Base-by-base conservation (phyloP, 2,329 filamentous ascomycete genomes). In the Acrocalymma vagum region DNA sequence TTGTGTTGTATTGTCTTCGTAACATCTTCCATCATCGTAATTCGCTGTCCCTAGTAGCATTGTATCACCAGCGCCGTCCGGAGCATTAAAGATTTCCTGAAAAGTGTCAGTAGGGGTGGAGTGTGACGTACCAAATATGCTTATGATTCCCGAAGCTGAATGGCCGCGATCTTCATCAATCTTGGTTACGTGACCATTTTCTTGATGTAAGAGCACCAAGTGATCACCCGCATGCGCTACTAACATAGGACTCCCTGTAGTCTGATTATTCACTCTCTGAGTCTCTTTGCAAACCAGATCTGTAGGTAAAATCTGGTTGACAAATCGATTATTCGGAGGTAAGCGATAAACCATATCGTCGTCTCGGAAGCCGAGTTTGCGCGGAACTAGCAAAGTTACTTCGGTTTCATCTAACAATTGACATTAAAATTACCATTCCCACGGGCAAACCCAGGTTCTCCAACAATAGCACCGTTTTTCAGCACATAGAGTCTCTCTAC, bases 101-200 rank as follows among this genome's bases (percentile, higher is more conserved):
- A 46, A 30, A 11, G 20, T 42, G 21, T 46, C 32, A 46, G 35
- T 30, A 10, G 30, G 20, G 28, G 38, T 27, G 1, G 37, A 14
- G 17, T 27, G 14, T 13, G 20, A 30, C 25, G 29, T 36, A 45
- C 42, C 42, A 20, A 36, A 28, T 18, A 47, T 35, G 10, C 17
- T 38, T 5, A 40, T 22, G 5, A 17, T 29, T 13, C 44, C 44
- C 11, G 38, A 35, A 20, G 25, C 21, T 23, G n/a, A 6, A 29
- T 41, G 42, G 11, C 13, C 17, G 5, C 13, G 28, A 38, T 43
- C 44, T 2, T 47, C 18, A 13, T 26, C 10, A 10, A 42, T 30
- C 20, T 18, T 38, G n/a, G 44, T 47, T 3, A 43, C 38, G 27
- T 47, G 44, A 5, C 44, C 44, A 21, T 47, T 47, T 30, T 47